A percentile compares a stretch with the other conserved stretches of the same genome.
Conservation (phyloP, 2,329 filamentous ascomycete genomes). For the Alternaria incomplexa region DNA sequence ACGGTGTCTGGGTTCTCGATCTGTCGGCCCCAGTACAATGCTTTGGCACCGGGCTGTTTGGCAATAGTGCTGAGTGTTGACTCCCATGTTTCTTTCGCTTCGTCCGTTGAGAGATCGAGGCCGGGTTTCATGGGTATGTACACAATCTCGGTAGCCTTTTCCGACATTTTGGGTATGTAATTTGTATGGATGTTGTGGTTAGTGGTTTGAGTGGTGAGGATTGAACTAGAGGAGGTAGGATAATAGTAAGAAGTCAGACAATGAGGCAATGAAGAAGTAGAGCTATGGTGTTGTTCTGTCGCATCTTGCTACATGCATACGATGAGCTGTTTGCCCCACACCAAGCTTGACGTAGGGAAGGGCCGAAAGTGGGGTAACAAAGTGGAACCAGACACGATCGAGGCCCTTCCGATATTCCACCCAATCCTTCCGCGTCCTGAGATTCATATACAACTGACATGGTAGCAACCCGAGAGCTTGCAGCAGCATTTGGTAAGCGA, state of each 20-base stretch:
- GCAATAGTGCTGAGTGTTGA: constrained; percentile 43
- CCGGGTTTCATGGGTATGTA: constrained; percentile 48
- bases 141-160: constrained; percentile 49
- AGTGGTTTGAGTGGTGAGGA: neutral
- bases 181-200: neutral
- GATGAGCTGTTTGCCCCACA: neutral
- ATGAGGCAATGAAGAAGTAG: neutral
- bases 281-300: neutral
- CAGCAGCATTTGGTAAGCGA: neutral
- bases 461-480: neutral
- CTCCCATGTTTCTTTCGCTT: constrained; percentile 40
- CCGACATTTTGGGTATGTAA: constrained; percentile 20
- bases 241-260: neutral
- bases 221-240: neutral
- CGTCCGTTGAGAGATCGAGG: constrained; percentile 26
- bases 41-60: constrained; percentile 46
- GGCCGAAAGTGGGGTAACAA: neutral
- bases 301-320: neutral
- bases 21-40: constrained; percentile 45
- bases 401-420: neutral
- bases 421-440: neutral
- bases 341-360: neutral
- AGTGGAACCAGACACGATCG: neutral
- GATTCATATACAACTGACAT: neutral
- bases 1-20: constrained; percentile 49